A percentile compares a stretch with the other conserved stretches of the same genome.
phyloP scores from a whole-genome alignment of 495 filamentous ascomycete genomes.

The Chlorociboria aeruginascens region DNA sequence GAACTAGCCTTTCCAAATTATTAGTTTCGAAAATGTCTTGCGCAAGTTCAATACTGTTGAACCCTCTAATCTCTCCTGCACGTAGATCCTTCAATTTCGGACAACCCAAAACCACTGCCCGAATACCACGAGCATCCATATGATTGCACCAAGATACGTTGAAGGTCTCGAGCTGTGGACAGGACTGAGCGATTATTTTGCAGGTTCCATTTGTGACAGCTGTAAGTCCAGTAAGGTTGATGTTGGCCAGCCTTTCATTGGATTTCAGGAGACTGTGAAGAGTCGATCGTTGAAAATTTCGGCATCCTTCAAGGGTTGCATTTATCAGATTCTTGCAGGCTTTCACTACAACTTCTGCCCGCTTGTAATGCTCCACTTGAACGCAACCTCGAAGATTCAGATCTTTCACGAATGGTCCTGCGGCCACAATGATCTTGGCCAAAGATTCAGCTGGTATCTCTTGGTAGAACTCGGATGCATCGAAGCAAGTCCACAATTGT shows the following conservation, averaged over 20 bases:
- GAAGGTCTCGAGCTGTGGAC: constrained; percentile 65
- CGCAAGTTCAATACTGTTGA: constrained; percentile 58
- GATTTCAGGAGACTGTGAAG: constrained; percentile 70
- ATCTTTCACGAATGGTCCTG: constrained; percentile 82
- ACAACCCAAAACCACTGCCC: constrained; percentile 60
- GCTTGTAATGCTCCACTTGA: constrained; percentile 66
- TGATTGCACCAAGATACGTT: constrained; percentile 89
- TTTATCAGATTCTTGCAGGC: constrained; percentile 79
- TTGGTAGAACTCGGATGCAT: constrained; percentile 77
- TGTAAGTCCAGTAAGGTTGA: constrained; percentile 74
- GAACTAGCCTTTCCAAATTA: constrained; percentile 63
- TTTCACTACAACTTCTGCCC: constrained; percentile 59
- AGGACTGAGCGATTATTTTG: constrained; percentile 76
- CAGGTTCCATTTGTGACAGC: constrained; percentile 75
- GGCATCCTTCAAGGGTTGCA: constrained; percentile 78
- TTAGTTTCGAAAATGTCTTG: constrained; percentile 66
- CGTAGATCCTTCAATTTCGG: constrained; percentile 63
- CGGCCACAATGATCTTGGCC: constrained; percentile 70
- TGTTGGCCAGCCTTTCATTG: constrained; percentile 63
- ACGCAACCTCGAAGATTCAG: constrained; percentile 59
- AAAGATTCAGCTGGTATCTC: constrained; percentile 75
- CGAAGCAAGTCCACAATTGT: constrained; percentile 78
- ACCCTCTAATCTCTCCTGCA: constrained; percentile 71
- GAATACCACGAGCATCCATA: constrained; percentile 72
- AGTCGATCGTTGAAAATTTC: constrained; percentile 60